phyloP scores from a whole-genome alignment of 2,329 filamentous ascomycete genomes.

The Cladophialophora bantiana region DNA sequence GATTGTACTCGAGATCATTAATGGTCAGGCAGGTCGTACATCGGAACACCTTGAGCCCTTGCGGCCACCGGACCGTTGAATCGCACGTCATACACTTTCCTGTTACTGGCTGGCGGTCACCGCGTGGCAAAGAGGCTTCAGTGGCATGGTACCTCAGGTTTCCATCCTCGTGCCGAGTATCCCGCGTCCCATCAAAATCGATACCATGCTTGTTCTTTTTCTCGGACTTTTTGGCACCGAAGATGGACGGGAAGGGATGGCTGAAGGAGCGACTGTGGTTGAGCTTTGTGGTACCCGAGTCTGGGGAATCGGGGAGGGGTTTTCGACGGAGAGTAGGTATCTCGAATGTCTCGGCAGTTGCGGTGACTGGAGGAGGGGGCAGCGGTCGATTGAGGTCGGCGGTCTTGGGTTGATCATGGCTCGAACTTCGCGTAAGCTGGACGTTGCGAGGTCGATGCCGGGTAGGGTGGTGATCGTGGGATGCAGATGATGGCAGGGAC shows the following conservation, averaged over 20 bases:
- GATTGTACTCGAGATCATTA: slow-evolving; percentile 72
- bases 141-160: slow-evolving; percentile 41
- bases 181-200: slow-evolving; percentile 50
- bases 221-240: slow-evolving; percentile 62
- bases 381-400: slow-evolving; percentile 38
- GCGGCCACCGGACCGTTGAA: slow-evolving; percentile 79
- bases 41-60: slow-evolving; percentile 74
- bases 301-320: slow-evolving; percentile 29
- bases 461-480: slow-evolving; percentile 20
- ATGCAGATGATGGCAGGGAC: slow-evolving; percentile 27
- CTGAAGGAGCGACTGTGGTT: slow-evolving; percentile 73
- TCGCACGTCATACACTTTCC: slow-evolving; percentile 88
- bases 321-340: slow-evolving; percentile 41
- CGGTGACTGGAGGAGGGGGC: slow-evolving; percentile 35
- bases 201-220: slow-evolving; percentile 58
- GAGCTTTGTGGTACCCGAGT: slow-evolving; percentile 31
- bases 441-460: slow-evolving; percentile 30
- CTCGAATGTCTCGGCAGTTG: slow-evolving; percentile 39
- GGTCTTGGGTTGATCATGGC: slow-evolving; percentile 20
- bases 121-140: slow-evolving; percentile 36
- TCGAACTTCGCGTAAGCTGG: slow-evolving; percentile 21
- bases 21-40: slow-evolving; percentile 85
- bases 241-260: slow-evolving; percentile 78
- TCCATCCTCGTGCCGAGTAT: slow-evolving; percentile 51
- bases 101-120: slow-evolving; percentile 66